Base-by-base conservation (phyloP, 225 moss, liverwort and hornwort species). In the Marchantia paleacea region DNA sequence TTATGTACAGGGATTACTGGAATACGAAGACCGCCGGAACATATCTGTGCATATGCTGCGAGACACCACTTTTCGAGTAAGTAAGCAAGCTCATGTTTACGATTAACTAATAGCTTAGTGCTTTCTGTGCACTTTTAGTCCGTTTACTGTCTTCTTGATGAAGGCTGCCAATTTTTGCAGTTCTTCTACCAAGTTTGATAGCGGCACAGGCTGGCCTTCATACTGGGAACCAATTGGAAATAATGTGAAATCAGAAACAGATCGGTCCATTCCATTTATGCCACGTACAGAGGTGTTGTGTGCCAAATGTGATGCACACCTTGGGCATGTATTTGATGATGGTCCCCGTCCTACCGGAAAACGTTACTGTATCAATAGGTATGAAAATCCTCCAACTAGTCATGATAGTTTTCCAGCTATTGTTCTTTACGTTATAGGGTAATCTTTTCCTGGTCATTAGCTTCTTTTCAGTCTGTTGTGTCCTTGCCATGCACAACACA, bases 281-380 rank as follows among this genome's bases (percentile, higher is more conserved):
- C 97, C 97, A 16, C 94, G 97, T 51, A 93, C 90, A 61, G 97
- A 97, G 81, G 97, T 97, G 14, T 0, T 92, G 28, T 95, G 97
- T 81, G 68, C 82, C 28, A 90, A 80, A 50, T 97, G 97, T 64
- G 90, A 93, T 86, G 95, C 93, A 19, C 97, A 97, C 83, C 83
- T 97, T 72, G 97, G 97, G 31, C 97, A 97, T 75, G 97, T 97
- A 60, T 97, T 97, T 63, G 84, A 86, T 25, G 97, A 97, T 62
- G 95, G 94, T 22, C 94, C 97, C 20, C 90, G 67, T 65, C 97
- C 93, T 47, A 93, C 89, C 31, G 92, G 93, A 61, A 90, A 95
- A 82, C 97, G 95, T 52, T 97, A 90, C 55, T 97, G 97, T 65
- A 97, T 97, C 79, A 97, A 94, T 83, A 97, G 97, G 97, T 95